A percentile compares a stretch with the other conserved stretches of the same genome.
Evolutionary conservation across 352 stramenopile species (phyloP).

Genomic region (Pythium scleroteichum): DNA sequence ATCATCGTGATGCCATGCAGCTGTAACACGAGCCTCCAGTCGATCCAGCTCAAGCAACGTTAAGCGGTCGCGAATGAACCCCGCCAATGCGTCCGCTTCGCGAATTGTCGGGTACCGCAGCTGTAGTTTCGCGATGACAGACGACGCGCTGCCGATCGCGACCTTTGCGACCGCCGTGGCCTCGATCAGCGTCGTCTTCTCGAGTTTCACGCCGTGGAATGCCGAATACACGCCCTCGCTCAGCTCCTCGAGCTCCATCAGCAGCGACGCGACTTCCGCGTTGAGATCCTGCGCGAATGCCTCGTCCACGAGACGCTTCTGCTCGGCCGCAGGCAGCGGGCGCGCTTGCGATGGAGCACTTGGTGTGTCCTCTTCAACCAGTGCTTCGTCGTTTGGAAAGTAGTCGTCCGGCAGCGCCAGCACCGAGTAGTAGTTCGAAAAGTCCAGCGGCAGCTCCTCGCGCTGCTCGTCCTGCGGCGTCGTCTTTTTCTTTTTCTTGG

Average conservation of each 20-base stretch:
- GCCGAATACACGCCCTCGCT: conserved; percentile 18
- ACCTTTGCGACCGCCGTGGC: conserved; percentile 31
- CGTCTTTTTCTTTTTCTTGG: neutral
- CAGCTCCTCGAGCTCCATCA: conserved; percentile 28
- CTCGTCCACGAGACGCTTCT: conserved; percentile 19
- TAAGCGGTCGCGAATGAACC: neutral
- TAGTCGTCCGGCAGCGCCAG: neutral
- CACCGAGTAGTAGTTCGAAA: neutral
- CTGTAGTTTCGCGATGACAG: conserved; percentile 24
- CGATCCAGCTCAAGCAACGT: too few species aligned
- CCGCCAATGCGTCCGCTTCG: conserved; percentile 18
- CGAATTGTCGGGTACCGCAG: conserved; percentile 21
- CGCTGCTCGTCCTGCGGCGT: too few species aligned
- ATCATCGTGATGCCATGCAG: neutral
- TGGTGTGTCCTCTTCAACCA: neutral
- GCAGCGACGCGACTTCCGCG: conserved; percentile 27
- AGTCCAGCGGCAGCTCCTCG: neutral
- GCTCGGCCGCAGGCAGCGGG: neutral
- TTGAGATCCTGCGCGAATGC: conserved; percentile 30
- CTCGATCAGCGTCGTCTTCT: conserved; percentile 36
- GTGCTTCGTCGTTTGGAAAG: too few species aligned
- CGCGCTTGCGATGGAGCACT: neutral
- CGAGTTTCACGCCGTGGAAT: conserved; percentile 35
- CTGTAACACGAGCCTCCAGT: neutral
- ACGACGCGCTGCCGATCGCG: conserved; percentile 23